Base-by-base conservation (phyloP, 1,139 yeast species). In the Diutina siamensis region DNA sequence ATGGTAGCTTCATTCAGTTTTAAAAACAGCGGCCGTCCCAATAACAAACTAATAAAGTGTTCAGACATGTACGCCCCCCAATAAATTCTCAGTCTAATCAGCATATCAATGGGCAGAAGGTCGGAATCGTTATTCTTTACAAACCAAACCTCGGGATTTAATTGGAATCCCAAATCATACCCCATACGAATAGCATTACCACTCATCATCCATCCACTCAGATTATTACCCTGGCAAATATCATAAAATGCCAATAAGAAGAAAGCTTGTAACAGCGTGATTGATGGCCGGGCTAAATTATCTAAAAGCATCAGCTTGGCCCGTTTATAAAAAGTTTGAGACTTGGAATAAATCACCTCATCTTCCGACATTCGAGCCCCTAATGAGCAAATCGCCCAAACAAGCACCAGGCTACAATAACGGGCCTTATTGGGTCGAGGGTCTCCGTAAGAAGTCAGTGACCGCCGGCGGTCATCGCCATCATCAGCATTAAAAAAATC, bases 51-150 rank as follows among this genome's bases (percentile, higher is more conserved):
- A 25, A 78, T 74, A 52, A 78, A 76, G 54, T 78, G 82, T 54
- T 79, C 85, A 2, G 83, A 81, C 50, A 78, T 65, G 53, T 74
- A 79, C 46, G 80, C 71, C 1, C 85, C 84, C 85, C 85, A 79
- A 55, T 76, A 79, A 9, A 79, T 75, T 50, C 85, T 62, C 41
- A 78, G 71, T 50, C 82, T 64, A 48, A 79, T 78, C 40, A 72
- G 76, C 13, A 73, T 67, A 54, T 76, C 80, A 34, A 70, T 57
- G 2, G 60, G 59, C 46, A 59, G 56, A 45, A 65, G 52, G 32
- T 58, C 59, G 46, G 64, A 67, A 2, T 38, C 42, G 17, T 53
- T 53, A 3, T 56, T 54, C 46, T 57, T 57, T 32, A 70, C 60
- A 52, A 68, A 69, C 82, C 82, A 77, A n/a, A 72, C 76, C 48